These are phyloP conservation scores for Fusarium sp. DNA, from an alignment of 2,329 filamentous ascomycete genomes.

Conservation along the genomic window DNA sequence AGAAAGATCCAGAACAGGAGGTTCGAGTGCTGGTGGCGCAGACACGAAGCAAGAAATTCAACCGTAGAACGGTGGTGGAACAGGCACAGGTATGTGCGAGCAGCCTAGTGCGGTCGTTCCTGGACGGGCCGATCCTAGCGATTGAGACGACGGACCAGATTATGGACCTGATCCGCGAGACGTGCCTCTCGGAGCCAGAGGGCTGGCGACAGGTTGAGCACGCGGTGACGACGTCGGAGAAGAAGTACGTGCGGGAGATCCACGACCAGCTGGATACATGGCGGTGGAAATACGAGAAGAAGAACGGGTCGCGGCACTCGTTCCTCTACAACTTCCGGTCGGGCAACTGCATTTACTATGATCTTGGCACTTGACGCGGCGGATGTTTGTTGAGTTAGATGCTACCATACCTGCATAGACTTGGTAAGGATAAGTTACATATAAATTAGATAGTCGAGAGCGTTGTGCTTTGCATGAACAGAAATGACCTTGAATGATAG, in stretches of 20 bases:
- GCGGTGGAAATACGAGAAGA: constrained; percentile 70
- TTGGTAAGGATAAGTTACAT: not conserved
- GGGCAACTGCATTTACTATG: constrained; percentile 88
- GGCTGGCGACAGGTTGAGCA: constrained; percentile 89
- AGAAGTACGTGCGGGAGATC: constrained; percentile 86
- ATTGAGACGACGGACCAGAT: constrained; percentile 91
- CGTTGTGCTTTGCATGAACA: not conserved
- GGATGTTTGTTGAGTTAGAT: not conserved
- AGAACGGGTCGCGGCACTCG: constrained; percentile 75
- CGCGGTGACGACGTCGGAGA: constrained; percentile 80
- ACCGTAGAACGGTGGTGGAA: constrained; percentile 88
- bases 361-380: constrained; percentile 68
- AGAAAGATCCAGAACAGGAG: constrained; percentile 72
- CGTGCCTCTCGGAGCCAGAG: constrained; percentile 83
- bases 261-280: constrained; percentile 81
- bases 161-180: constrained; percentile 82
- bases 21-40: constrained; percentile 89
- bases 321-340: constrained; percentile 96
- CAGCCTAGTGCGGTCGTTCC: constrained; percentile 78
- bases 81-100: constrained; percentile 75
- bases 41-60: constrained; percentile 92
- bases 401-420: not conserved
- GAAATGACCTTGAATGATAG: constrained; percentile 18
- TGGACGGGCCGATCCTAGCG: constrained; percentile 85
- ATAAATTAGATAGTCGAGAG: constrained; percentile 19